Conservation (phyloP, 495 filamentous ascomycete genomes). For the Tricharina praecox region DNA sequence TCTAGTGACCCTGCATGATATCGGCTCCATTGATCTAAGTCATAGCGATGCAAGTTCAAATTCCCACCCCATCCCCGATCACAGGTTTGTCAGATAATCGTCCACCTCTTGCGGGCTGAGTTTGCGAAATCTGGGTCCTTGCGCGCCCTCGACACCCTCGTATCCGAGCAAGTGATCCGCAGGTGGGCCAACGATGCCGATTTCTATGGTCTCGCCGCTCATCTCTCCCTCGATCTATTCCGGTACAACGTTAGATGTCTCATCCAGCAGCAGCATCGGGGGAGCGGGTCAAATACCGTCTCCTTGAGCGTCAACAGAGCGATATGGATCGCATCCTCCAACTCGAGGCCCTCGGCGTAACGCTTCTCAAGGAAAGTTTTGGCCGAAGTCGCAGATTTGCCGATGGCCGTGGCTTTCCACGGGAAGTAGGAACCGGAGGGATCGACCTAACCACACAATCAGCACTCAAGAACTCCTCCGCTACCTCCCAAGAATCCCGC, state of each 20-base stretch:
- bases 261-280: background rate
- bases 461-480: background rate
- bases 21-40: constrained; percentile 6
- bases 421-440: constrained; percentile 94
- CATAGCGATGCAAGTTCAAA: background rate
- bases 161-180: constrained; percentile 83
- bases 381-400: constrained; percentile 91
- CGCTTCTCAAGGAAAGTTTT: constrained; percentile 99
- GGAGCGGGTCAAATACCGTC: constrained; percentile 41
- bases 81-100: constrained; percentile 96
- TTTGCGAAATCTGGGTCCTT: constrained; percentile 87
- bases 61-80: constrained; percentile 18
- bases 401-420: constrained; percentile 98
- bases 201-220: constrained; percentile 98
- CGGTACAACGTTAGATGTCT: background rate
- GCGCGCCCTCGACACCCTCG: constrained; percentile 77
- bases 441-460: constrained; percentile 42
- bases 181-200: constrained; percentile 90
- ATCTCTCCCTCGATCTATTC: constrained; percentile 80
- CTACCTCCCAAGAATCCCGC: background rate
- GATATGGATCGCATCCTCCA: constrained; percentile 98
- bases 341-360: constrained; percentile 89
- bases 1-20: too few relatives aligned
- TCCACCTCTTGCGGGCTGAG: constrained; percentile 95
- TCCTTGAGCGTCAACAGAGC: constrained; percentile 94